Evolutionary conservation across 1,284 basidiomycete species (phyloP).

Genomic region (Puccinia novopanici): DNA sequence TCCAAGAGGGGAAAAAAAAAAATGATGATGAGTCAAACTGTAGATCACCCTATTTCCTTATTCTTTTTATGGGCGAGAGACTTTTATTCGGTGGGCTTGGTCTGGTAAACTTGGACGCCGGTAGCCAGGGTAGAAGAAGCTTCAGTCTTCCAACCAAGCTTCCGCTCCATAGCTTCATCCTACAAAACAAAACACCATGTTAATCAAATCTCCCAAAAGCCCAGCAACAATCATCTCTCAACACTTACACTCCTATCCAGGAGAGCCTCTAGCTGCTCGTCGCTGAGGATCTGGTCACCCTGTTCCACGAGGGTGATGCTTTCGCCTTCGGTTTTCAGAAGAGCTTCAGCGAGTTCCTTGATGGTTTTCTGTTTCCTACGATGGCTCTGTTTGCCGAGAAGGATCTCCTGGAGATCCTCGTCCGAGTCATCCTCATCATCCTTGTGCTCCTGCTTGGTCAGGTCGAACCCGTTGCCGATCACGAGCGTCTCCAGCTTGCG

Average conservation of each 20-base stretch:
- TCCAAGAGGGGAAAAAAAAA: no score
- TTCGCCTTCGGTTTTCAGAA: constrained; percentile 80
- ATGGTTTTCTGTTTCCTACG: constrained; percentile 66
- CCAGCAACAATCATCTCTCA: not conserved
- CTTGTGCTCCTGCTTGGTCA: constrained; percentile 60
- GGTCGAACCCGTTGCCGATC: constrained; percentile 75
- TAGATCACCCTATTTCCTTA: no score
- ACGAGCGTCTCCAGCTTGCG: constrained; percentile 88
- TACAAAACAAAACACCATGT: constrained; percentile 5
- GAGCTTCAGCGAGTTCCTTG: constrained; percentile 76
- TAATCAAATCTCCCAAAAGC: not conserved
- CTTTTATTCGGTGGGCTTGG: constrained; percentile 22
- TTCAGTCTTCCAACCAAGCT: constrained; percentile 42
- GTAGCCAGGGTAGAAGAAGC: not conserved
- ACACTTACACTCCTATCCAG: constrained; percentile 67
- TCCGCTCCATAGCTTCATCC: constrained; percentile 49
- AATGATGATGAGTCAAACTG: no score
- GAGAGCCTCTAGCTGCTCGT: constrained; percentile 75
- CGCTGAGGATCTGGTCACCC: constrained; percentile 72
- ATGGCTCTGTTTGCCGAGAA: constrained; percentile 32
- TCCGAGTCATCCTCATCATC: constrained; percentile 34
- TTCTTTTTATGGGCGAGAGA: not conserved
- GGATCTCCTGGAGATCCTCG: constrained; percentile 46
- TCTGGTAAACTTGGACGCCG: constrained; percentile 48
- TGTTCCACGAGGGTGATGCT: constrained; percentile 82